A percentile compares a stretch with the other conserved stretches of the same genome.
Evolutionary conservation across 2,329 filamentous ascomycete species (phyloP).

Genomic region (Neoascochyta sp.): DNA sequence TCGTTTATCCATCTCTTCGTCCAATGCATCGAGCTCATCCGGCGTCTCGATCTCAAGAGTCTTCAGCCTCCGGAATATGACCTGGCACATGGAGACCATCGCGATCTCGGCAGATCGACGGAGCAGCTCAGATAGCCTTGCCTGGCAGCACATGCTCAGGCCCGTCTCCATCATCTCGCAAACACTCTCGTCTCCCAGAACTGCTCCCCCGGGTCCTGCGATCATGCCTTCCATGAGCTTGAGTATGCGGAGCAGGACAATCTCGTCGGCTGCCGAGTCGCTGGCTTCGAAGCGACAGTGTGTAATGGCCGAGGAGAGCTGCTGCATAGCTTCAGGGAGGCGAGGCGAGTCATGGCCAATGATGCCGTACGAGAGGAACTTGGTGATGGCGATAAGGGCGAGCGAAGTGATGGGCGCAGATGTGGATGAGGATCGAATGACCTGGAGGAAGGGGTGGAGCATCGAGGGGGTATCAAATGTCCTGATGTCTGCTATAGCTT

Average conservation of each 20-base stretch:
- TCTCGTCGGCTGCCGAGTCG: constrained; percentile 90
- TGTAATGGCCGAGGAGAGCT: constrained; percentile 89
- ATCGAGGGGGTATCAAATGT: constrained; percentile 85
- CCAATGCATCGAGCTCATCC: constrained; percentile 62
- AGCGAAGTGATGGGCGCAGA: constrained; percentile 95
- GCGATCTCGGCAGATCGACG: constrained; percentile 89
- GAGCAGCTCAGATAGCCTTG: constrained; percentile 83
- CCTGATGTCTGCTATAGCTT: constrained; percentile 64
- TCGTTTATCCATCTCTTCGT: constrained; percentile 63
- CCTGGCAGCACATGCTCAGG: constrained; percentile 93
- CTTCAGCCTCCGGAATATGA: constrained; percentile 92
- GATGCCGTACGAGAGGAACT: constrained; percentile 94
- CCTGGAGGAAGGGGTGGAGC: constrained; percentile 89
- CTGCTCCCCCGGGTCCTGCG: constrained; percentile 83
- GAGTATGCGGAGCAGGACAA: constrained; percentile 88
- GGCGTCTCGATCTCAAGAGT: constrained; percentile 74
- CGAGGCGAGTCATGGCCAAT: constrained; percentile 80
- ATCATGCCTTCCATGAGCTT: constrained; percentile 99
- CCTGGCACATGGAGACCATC: constrained; percentile 99
- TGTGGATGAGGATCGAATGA: constrained; percentile 93
- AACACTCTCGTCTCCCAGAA: constrained; percentile 95
- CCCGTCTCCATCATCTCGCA: constrained; percentile 99
- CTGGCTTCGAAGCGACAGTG: constrained; percentile 97
- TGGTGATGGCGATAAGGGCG: constrained; percentile 87
- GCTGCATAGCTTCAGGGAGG: constrained; percentile 87